Base-by-base conservation (phyloP, 176 grass and related monocot species). In the Leersia perrieri region DNA sequence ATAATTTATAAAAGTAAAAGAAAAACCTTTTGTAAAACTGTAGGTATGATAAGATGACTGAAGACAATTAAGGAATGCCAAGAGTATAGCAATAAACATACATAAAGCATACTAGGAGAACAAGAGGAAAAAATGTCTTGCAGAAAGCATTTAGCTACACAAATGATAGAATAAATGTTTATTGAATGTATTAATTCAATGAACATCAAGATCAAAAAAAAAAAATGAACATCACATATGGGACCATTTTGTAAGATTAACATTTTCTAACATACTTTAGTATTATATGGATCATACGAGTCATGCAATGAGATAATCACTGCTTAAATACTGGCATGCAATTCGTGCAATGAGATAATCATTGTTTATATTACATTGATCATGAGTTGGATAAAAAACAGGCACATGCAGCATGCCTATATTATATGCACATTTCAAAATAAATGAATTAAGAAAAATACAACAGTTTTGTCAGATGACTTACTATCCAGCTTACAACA, bases 401-500 rank as follows among this genome's bases (percentile, higher is more conserved):
- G 33, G 14, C 3, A 0, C 5, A 68, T 33, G 25, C 36, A 69
- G 44, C 25, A 58, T 71, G 53, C 30, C 51, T 18, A 65, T 20
- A 25, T 82, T 18, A 65, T 20, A 25, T 82, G 12, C 23, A 32
- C 14, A 72, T 82, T 78, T 38, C 55, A 58, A 69, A 60, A 81
- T 65, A 76, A 71, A 34, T 44, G 40, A 76, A 71, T 58, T 20
- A 67, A 80, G 67, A 18, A 86, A 67, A 41, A 77, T 33, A 73
- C 49, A 77, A 38, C n/a, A 51, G 53, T 25, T 58, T 63, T 29
- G 65, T 30, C 13, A 76, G 72, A 67, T 83, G 67, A 88, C 85
- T 82, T 93, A 93, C 94, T 55, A 76, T 93, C 94, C 91, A 97
- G 84, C 81, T 93, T 79, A 89, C 67, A 82, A 93, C 86, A 94